Evolutionary conservation across 2,329 filamentous ascomycete genomes (phyloP).

Genomic region (Paraphaeosphaeria minitans): DNA sequence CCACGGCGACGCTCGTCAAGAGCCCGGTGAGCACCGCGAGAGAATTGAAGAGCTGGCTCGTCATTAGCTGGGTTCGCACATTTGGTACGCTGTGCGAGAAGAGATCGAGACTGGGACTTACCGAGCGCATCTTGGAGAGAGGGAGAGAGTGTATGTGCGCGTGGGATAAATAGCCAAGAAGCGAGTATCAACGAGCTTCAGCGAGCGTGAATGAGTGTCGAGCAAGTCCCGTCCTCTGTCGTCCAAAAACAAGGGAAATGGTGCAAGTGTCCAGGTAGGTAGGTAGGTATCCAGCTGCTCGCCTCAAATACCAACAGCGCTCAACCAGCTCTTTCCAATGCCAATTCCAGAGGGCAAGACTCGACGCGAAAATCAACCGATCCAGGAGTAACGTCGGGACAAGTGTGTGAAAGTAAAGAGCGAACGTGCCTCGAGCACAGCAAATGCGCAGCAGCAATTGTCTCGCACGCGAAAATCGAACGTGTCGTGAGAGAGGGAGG

Average conservation of each 20-base stretch:
- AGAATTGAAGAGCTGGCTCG: conserved; percentile 32
- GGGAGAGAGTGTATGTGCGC: too few species aligned
- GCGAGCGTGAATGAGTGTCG: too few species aligned
- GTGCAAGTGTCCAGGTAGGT: neutral
- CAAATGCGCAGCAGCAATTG: neutral
- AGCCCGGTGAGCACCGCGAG: conserved; percentile 35
- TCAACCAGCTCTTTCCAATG: conserved; percentile 1
- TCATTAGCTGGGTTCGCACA: neutral
- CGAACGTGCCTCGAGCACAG: conserved; percentile 11
- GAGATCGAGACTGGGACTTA: conserved; percentile 1
- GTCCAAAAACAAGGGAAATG: neutral
- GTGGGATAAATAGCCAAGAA: neutral
- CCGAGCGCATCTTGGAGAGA: conserved; percentile 19
- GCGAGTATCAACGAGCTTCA: neutral
- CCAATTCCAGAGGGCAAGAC: neutral
- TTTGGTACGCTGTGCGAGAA: neutral
- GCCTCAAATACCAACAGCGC: neutral
- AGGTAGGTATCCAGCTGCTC: neutral
- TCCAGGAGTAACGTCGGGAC: neutral
- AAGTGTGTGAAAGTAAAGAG: conserved; percentile 1
- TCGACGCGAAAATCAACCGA: neutral
- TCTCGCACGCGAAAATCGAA: neutral
- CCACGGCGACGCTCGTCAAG: conserved; percentile 52
- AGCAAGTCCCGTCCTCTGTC: neutral
- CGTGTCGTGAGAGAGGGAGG: neutral